Evolutionary conservation across 2,329 filamentous ascomycete genomes (phyloP), one percentile per base, ranked within the genome.

Genomic region (Helotiales sp.): DNA sequence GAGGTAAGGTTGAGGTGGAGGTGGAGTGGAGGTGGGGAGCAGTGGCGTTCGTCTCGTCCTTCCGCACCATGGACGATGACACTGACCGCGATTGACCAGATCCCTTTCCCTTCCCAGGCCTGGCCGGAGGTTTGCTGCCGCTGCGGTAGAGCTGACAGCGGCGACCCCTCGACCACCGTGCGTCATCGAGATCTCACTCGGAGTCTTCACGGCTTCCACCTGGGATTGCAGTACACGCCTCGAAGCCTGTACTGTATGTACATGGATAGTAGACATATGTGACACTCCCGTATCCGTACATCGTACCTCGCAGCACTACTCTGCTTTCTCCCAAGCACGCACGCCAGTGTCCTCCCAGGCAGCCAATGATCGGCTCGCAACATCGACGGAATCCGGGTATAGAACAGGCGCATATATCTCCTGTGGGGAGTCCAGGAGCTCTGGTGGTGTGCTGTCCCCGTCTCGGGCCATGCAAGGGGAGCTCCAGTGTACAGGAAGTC

Each of bases 181-280:
- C 44, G 46, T 40, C 46, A 50, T 50, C 44, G 30, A 54, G 42
- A 48, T 42, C 44, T 55, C 31, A 19, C 29, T 30, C 27, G 36
- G 24, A 22, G 13, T 40, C 17, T 27, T n/a, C n/a, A n/a, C n/a
- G n/a, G n/a, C n/a, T n/a, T 52, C 34, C 22, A 30, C 17, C 19
- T 38, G 13, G 22, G 49, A 24, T 27, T 52, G 13, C 17, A 9
- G 36, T 33, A 34, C 33, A 36, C 27, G 15, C 25, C 10, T 40
- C 47, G 40, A 30, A 47, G n/a, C n/a, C 17, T 10, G 51, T 38
- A 44, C 29, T 2, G 10, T 27, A 36, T 13, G 6, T 7, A 17
- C n/a, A 2, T 48, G 38, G 24, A 29, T 29, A 10, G 13, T 25
- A 7, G 9, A n/a, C 6, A n/a, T 31, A 12, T 30, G 9, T 22